Conservation (phyloP, 2,329 filamentous ascomycete genomes). For the Aureobasidium sp. region DNA sequence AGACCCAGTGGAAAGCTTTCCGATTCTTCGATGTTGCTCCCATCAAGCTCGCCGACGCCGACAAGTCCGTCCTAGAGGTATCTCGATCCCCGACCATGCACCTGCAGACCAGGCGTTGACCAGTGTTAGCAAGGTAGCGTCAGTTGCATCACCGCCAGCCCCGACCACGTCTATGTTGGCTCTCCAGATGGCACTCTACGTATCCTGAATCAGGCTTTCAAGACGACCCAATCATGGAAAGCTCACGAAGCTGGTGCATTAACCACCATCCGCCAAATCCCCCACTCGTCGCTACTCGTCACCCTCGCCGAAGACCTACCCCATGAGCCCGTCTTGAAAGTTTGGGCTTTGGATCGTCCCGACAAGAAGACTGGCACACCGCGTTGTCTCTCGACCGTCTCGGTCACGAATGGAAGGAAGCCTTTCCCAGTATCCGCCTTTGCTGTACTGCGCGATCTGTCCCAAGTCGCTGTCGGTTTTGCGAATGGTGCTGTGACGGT, state of each 20-base stretch:
- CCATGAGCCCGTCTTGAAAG: slow-evolving; percentile 80
- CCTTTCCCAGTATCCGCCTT: slow-evolving; percentile 95
- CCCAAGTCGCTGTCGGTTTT: slow-evolving; percentile 90
- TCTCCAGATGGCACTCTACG: slow-evolving; percentile 77
- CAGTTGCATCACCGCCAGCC: slow-evolving; percentile 75
- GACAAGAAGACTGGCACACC: slow-evolving; percentile 91
- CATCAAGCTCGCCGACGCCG: slow-evolving; percentile 69
- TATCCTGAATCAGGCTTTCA: slow-evolving; percentile 81
- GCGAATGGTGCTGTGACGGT: slow-evolving; percentile 91
- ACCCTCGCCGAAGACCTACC: slow-evolving; percentile 83
- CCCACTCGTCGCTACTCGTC: slow-evolving; percentile 75
- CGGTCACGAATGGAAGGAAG: slow-evolving; percentile 80
- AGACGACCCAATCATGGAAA: slow-evolving; percentile 74
- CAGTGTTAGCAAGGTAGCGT: slow-evolving; percentile 50
- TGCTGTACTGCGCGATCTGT: slow-evolving; percentile 74
- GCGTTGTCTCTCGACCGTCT: slow-evolving; percentile 76
- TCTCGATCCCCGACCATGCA: slow-evolving; percentile 26
- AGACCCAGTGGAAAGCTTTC: slow-evolving; percentile 86
- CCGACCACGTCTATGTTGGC: slow-evolving; percentile 82
- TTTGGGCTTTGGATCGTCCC: slow-evolving; percentile 92
- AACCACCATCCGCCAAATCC: slow-evolving; percentile 85
- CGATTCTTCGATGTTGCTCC: slow-evolving; percentile 97
- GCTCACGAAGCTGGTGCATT: slow-evolving; percentile 74
- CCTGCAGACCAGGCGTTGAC: slow-evolving; percentile 11
- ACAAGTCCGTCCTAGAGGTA: slow-evolving; percentile 73